phyloP scores from a whole-genome alignment of 306 rosid species.

The Quercus glauca region DNA sequence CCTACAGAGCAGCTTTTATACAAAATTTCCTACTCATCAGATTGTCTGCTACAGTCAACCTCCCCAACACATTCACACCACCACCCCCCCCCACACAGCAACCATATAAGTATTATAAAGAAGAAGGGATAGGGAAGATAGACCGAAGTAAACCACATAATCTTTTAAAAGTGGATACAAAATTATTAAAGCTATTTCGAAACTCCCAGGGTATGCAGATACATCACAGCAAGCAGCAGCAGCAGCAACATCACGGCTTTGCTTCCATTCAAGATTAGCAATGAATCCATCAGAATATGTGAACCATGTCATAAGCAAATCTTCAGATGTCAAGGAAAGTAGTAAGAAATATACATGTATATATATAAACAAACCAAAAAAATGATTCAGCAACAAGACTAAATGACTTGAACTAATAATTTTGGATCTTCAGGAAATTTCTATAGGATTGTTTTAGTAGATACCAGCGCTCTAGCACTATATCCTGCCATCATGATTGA shows the following conservation, averaged over 20 bases:
- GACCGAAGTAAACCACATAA: neutral
- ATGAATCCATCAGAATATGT: constrained; percentile 63
- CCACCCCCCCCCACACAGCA: neutral
- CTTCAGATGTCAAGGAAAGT: constrained; percentile 58
- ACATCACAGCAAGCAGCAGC: constrained; percentile 4
- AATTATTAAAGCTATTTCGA: neutral
- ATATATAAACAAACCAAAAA: neutral
- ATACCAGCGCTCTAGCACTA: neutral
- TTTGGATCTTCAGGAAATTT: neutral
- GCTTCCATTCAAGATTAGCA: constrained; percentile 12
- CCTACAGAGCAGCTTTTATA: neutral
- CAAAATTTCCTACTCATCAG: neutral
- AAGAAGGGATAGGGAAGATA: neutral
- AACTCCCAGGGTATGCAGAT: neutral
- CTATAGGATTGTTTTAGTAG: constrained; percentile 3
- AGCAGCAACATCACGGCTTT: neutral
- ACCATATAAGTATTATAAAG: neutral
- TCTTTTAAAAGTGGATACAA: neutral
- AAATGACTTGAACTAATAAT: neutral
- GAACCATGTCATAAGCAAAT: constrained; percentile 92
- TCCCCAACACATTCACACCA: too few species aligned
- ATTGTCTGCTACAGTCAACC: too few species aligned
- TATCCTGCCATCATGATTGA: neutral
- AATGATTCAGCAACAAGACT: neutral
- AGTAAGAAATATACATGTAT: neutral